Conservation (phyloP, 2,329 filamentous ascomycete species). For the Monosporascus sp. region DNA sequence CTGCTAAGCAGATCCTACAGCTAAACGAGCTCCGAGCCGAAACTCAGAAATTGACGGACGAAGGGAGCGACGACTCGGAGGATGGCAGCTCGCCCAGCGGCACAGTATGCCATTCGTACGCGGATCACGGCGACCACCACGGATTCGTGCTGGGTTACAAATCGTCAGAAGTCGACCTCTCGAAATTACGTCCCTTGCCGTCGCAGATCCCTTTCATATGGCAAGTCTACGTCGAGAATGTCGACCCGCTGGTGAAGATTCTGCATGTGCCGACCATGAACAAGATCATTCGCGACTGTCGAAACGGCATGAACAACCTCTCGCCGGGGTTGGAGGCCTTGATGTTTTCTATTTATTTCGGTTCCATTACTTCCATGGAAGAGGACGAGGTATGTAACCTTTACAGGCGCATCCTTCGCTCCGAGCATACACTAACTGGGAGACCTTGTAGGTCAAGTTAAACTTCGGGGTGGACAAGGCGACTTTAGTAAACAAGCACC, state of each 20-base stretch:
- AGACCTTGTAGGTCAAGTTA: constrained; percentile 37
- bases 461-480: constrained; percentile 46
- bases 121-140: constrained; percentile 50
- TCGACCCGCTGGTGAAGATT: constrained; percentile 67
- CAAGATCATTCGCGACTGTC: constrained; percentile 54
- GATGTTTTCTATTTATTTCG: constrained; percentile 58
- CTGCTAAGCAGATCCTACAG: background rate
- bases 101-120: constrained; percentile 27
- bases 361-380: constrained; percentile 53
- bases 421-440: constrained; percentile 7
- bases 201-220: constrained; percentile 63
- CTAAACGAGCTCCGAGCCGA: constrained; percentile 39
- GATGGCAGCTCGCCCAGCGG: constrained; percentile 49
- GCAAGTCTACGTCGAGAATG: constrained; percentile 66
- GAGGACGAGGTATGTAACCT: constrained; percentile 46
- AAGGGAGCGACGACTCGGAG: constrained; percentile 54
- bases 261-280: constrained; percentile 64
- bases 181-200: constrained; percentile 57
- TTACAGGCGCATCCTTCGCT: too few relatives aligned
- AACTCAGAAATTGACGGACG: constrained; percentile 42
- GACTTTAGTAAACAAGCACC: constrained; percentile 40
- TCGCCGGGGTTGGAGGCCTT: constrained; percentile 53
- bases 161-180: constrained; percentile 63
- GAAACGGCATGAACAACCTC: constrained; percentile 53
- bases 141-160: constrained; percentile 69